Evolutionary conservation across 441 rosid species (phyloP), one percentile per base, ranked within the genome.

Genomic region (Mallotus repandus): DNA sequence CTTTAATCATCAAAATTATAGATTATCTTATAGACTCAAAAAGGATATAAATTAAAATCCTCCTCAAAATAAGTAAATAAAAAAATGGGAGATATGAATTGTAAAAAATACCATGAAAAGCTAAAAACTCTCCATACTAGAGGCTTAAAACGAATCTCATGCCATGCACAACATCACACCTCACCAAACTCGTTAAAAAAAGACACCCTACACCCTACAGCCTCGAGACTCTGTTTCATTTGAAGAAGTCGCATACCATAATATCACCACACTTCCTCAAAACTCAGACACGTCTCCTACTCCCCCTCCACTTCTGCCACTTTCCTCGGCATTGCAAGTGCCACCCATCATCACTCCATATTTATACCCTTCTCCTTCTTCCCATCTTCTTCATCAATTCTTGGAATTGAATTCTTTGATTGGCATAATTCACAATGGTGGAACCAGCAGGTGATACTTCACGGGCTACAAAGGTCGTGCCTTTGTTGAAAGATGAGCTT

Each of bases 401-500:
- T 50, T 59, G 21, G 29, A 25, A 25, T 35, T 35, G 41, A 35
- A 35, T 35, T 35, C 41, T 35, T 35, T 35, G 41, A 5, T 35
- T 35, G 5, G 29, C 29, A 25, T 46, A 3, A 4, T 11, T 2
- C 8, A 69, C 68, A 70, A 91, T 91, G 97, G 89, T 77, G 61
- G 87, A 89, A 21, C 89, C 97, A 65, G 89, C 88, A 55, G 76
- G 83, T 11, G 77, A 88, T 12, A 75, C 77, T 3, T 66, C 62
- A 16, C 59, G 72, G 35, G 72, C 80, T 11, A 80, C 88, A 6
- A 77, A 66, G 69, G 61, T 80, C 25, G 72, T 73, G 0, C 87
- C 97, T 13, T 67, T 71, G 56, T 76, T 94, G 86, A 94, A 78
- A 73, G 94, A 93, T 77, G 96, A 90, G 84, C 89, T 93, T 14